Evolutionary conservation across 2,329 filamentous ascomycete genomes (phyloP), one percentile per base, ranked within the genome.

Genomic region (Cercospora brassicicola): DNA sequence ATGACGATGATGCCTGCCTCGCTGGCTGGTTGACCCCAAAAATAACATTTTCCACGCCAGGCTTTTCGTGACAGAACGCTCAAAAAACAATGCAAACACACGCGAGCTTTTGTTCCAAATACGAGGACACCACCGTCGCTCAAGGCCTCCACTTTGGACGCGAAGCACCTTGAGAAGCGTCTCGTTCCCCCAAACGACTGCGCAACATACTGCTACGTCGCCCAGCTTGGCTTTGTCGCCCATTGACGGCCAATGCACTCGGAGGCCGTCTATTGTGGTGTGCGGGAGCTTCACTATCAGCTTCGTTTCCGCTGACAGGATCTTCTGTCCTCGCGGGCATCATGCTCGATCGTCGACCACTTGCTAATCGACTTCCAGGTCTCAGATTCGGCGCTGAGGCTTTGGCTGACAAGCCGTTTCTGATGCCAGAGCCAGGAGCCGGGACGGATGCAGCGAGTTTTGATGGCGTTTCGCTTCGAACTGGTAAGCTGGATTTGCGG

Each of bases 241-340:
- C 71, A n/a, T 64, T 67, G 20, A 64, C 64, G 1, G 39, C 57
- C 15, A 73, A 56, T 9, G 68, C 67, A 59, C 69, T 73, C 3
- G 71, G 69, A n/a, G 73, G 64, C 33, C 72, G 59, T 23, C 68
- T 23, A 39, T 63, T 68, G 62, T 74, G 71, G 55, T 72, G 71
- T 6, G 65, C 36, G 3, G 72, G 73, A 23, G 70, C 69, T 42
- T 76, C 74, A 20, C 67, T 74, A 33, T 78, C 76, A 8, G 75
- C 75, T 45, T 77, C 76, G 45, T 77, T 74, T 2, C 73, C 75
- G 23, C 62, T 64, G 48, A 55, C 48, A n/a, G 48, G 31, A 23
- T 64, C 62, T 62, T 73, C 73, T 33, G 68, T 61, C 28, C 64
- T 67, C 1, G 69, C 59, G 13, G 71, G 71, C 28, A 73, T 67